Evolutionary conservation across 768 basidiomycete species (phyloP), one percentile per base, ranked within the genome.

Genomic region (Mycena galericulata): DNA sequence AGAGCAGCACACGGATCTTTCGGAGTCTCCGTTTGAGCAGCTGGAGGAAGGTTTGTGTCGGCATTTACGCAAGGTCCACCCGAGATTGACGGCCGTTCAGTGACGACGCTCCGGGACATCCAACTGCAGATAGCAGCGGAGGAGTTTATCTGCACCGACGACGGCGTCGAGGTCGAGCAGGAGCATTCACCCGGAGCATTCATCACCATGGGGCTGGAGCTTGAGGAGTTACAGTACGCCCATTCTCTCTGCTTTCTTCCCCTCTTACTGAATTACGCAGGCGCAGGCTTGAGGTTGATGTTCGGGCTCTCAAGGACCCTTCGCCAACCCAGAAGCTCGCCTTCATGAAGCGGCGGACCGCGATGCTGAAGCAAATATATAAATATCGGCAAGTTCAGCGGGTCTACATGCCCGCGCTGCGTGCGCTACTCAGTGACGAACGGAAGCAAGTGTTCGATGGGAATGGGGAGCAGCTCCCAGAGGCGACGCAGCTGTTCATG

Each of bases 81-180:
- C n/a, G n/a, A n/a, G n/a, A n/a, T n/a, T n/a, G n/a, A n/a, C n/a
- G n/a, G n/a, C n/a, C n/a, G n/a, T 56, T 3, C n/a, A 59, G 57
- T 59, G 1, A 59, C 40, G 2, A 60, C 43, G 2, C 58, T 60
- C 0, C 30, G 58, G 0, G 32, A 60, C 11, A 60, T 60, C 7
- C 58, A 60, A 32, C 58, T 47, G 1, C 15, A 47, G 29, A 49
- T 60, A 7, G 58, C 58, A 32, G 43, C 14, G 12, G 46, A 60
- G 45, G 58, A 60, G 32, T 47, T 46, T 4, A n/a, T 60, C 2
- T 60, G 30, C n/a, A 60, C 58, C 2, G 58, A 60, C 9, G 45
- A 49, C 11, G 58, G 58, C 4, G 30, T 60, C 1, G 58, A 60
- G 45, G 24, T 47, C 2, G 58, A 47, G 58, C 58, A 29, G 30